These are phyloP conservation scores for Phaffia australis DNA, from an alignment of 768 basidiomycete species.

Conservation along the genomic window DNA sequence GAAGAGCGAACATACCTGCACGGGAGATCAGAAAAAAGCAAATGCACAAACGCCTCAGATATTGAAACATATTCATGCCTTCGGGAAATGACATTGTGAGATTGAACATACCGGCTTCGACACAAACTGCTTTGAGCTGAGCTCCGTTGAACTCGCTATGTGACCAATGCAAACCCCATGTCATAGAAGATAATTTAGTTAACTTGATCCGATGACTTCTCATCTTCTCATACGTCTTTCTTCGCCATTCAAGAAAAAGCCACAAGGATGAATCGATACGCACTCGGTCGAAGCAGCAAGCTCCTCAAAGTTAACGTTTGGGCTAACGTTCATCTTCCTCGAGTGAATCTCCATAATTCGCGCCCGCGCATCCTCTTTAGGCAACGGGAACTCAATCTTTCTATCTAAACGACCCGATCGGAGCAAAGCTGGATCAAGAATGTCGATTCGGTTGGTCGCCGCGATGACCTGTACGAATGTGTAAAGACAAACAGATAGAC, in stretches of 20 bases:
- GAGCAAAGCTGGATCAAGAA: conserved; percentile 93
- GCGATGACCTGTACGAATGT: conserved; percentile 67
- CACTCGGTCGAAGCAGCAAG: conserved; percentile 82
- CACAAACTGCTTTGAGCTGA: conserved; percentile 84
- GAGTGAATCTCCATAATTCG: conserved; percentile 94
- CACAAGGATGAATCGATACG: neutral
- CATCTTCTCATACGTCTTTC: neutral
- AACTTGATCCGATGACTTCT: neutral
- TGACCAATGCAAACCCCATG: neutral
- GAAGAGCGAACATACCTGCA: conserved; percentile 83
- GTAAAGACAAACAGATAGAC: neutral
- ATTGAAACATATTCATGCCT: too few relatives aligned
- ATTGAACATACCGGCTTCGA: conserved; percentile 99
- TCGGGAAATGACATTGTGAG: conserved; percentile 43
- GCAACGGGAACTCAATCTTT: conserved; percentile 97
- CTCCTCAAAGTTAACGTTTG: conserved; percentile 93
- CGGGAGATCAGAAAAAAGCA: too few relatives aligned
- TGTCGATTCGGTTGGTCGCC: conserved; percentile 97
- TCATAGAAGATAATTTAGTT: conserved; percentile 1
- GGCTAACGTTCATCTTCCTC: conserved; percentile 79
- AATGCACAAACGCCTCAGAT: too few relatives aligned
- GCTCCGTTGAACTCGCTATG: conserved; percentile 25
- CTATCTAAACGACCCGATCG: conserved; percentile 94
- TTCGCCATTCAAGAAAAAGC: neutral
- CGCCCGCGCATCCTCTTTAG: conserved; percentile 90